Percentiles rank a stretch among this genome's conserved stretches.
These are phyloP conservation scores for Naganishia kalamii DNA, from an alignment of 768 basidiomycete genomes.

Conservation along the genomic window DNA sequence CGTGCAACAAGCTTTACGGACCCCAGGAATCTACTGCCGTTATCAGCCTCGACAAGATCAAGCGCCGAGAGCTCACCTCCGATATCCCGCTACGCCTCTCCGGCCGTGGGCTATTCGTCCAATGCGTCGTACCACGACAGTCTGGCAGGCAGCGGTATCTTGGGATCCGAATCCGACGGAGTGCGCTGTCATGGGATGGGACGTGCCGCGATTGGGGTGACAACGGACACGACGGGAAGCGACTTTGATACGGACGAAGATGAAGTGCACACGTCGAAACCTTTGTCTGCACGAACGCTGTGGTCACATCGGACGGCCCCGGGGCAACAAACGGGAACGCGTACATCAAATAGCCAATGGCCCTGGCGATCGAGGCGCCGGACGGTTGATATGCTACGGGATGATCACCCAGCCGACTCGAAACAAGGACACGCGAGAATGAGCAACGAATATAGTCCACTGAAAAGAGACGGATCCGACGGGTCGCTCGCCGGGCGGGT, in stretches of 20 bases:
- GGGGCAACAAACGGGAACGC: neutral
- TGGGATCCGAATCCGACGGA: neutral
- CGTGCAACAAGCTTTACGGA: neutral
- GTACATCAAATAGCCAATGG: neutral
- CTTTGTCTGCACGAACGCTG: neutral
- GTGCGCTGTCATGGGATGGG: neutral
- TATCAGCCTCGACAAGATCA: neutral
- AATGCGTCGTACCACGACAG: neutral
- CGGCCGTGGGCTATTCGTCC: neutral
- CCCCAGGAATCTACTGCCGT: neutral
- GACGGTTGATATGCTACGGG: neutral
- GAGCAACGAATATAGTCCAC: constrained; percentile 12
- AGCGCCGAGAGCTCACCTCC: neutral
- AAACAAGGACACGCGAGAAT: neutral
- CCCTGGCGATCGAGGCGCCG: neutral
- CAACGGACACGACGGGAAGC: constrained; percentile 2
- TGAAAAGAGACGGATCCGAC: neutral
- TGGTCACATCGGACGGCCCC: neutral
- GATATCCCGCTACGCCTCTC: constrained; percentile 2
- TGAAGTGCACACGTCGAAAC: neutral
- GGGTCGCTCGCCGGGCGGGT: neutral
- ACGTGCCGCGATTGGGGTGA: no score
- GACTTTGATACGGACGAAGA: constrained; percentile 8
- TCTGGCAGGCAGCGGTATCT: neutral
- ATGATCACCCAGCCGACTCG: neutral